Evolutionary conservation across 23 red algal species (phyloP), one percentile per base, ranked within the genome.

Genomic region (Gracilaria gracilis): DNA sequence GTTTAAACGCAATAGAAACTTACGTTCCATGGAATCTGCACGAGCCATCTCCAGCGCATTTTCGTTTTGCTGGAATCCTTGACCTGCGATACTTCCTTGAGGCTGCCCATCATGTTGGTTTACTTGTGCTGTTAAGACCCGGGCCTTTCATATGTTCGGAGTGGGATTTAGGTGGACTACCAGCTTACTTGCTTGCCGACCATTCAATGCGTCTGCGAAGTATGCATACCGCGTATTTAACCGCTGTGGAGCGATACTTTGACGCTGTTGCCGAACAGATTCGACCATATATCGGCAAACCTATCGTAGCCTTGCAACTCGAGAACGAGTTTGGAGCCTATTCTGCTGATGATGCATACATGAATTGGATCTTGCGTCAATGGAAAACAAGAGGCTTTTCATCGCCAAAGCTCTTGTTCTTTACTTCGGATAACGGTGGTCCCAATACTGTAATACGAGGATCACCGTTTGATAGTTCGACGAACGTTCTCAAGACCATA

Each of bases 271-370:
- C 86, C 31, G 39, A 84, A 31, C 48, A 77, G 67, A 85, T 86
- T 46, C 82, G 67, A 35, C 58, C 57, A 2, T 88, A 88, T 33
- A 57, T 94, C 29, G 95, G 91, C 17, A 88, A 90, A 24, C 95
- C 95, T 72, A 81, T 98, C 35, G 90, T 98, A 1, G 76, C 80
- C 11, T 61, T 94, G 23, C 95, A 98, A 39, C 55, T 98, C 2
- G 95, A 98, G 85, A 98, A 98, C 46, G 95, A 98, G 79, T 98
- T 93, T 84, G 87, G 93, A 25, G 61, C 49, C 28, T 98, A 94
- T 75, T 85, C 91, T 69, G 42, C 76, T 28, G 91, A 76, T 66
- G 67, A 58, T 57, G 47, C 57, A 16, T 98, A 98, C 62, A 79
- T 98, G 85, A 57, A 94, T 67, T 87, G 82, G 88, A 44, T 98